Evolutionary conservation across 2,329 filamentous ascomycete species (phyloP), one percentile per base, ranked within the genome.

Genomic region (Scedosporium dehoogii): DNA sequence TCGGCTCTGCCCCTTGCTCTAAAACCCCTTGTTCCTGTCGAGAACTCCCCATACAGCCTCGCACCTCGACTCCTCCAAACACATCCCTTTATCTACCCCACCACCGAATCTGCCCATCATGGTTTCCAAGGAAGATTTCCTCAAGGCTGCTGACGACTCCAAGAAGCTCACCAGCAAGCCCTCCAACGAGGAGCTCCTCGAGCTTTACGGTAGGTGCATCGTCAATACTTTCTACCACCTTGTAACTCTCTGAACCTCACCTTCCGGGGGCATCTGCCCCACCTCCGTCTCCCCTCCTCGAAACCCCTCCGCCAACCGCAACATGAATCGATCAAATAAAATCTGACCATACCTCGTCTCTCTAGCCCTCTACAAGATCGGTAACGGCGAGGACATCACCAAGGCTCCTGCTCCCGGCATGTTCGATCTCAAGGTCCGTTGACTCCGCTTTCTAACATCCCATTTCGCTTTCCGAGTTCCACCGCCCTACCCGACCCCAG

Each of bases 101-200:
- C 29, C 48, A 53, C 12, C 48, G 9, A 53, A 53, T 21, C 12
- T 25, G n/a, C 12, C 27, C 55, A 58, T n/a, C 55, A 58, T 53
- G 48, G 48, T n/a, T 21, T 23, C n/a, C 78, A 76, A 70, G 68
- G 71, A 73, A 61, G 78, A 75, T 63, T 86, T 85, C 77, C 69
- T 83, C 67, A 78, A 76, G 73, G 86, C 86, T 65, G 78, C 81
- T 69, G 72, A 71, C 67, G 86, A 89, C 75, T 85, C 82, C 76
- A 85, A 84, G 76, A 87, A 88, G 81, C 80, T 90, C 66, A 83
- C 82, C 68, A 73, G 77, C 67, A 87, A 87, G 81, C 87, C 87
- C 61, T 72, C 67, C 71, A 83, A 85, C 75, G 79, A 85, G 21
- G 83, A 90, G 66, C 79, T 89, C 58, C 84, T 91, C 69, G 75